Evolutionary conservation across 2,329 filamentous ascomycete species (phyloP).

Genomic region (Elsinoe batatas): DNA sequence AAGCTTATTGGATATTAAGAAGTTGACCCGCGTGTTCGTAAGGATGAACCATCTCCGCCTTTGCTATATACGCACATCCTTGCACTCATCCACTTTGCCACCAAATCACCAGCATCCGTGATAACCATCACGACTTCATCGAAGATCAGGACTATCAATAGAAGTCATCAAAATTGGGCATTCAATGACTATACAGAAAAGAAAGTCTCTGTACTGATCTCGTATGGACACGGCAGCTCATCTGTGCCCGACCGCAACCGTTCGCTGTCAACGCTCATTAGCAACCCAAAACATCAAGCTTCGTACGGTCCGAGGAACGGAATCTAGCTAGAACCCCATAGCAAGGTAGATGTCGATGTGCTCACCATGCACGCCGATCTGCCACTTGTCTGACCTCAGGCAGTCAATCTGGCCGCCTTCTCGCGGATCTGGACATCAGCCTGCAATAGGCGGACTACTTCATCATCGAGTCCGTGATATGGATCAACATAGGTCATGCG

Average conservation of each 20-base stretch:
- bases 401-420: no score
- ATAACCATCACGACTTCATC: neutral
- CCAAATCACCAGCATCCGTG: neutral
- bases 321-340: no score
- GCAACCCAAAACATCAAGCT: slow-evolving; percentile 4
- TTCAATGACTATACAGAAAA: neutral
- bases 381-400: no score
- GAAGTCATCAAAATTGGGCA: no score
- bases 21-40: neutral
- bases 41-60: neutral
- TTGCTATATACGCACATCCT: neutral
- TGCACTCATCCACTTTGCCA: neutral
- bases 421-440: no score
- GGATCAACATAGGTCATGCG: neutral
- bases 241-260: neutral
- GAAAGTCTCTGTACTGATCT: neutral
- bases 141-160: neutral
- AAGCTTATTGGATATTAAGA: slow-evolving; percentile 8
- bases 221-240: neutral
- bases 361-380: no score
- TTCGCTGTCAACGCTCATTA: slow-evolving; percentile 4
- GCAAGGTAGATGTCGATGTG: no score
- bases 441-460: no score
- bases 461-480: neutral
- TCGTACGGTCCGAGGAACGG: neutral